Evolutionary conservation across 1,284 basidiomycete species (phyloP).

Genomic region (Ustilago hordei): DNA sequence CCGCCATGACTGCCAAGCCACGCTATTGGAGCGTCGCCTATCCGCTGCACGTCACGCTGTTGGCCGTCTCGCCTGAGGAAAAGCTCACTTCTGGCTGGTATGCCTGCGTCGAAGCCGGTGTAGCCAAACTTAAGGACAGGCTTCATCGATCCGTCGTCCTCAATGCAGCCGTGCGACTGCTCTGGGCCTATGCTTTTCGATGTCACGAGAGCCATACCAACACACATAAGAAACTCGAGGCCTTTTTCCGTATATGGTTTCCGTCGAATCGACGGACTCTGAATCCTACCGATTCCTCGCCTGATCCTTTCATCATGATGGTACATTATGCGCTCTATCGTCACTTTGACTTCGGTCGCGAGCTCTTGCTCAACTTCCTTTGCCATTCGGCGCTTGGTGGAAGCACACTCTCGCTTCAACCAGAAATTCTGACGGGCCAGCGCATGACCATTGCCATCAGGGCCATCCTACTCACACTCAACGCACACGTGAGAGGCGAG

Average conservation of each 20-base stretch:
- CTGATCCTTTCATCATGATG: slow-evolving; percentile 83
- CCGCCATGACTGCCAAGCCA: slow-evolving; percentile 87
- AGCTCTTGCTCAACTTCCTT: slow-evolving; percentile 76
- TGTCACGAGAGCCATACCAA: slow-evolving; percentile 86
- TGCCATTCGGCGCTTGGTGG: slow-evolving; percentile 57
- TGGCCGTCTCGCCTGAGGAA: slow-evolving; percentile 88
- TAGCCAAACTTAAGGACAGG: slow-evolving; percentile 88
- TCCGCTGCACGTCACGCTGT: slow-evolving; percentile 82
- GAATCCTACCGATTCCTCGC: slow-evolving; percentile 79
- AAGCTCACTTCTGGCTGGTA: slow-evolving; percentile 87
- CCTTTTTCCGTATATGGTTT: slow-evolving; percentile 82
- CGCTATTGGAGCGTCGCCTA: slow-evolving; percentile 91
- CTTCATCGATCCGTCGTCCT: slow-evolving; percentile 79
- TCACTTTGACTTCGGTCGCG: slow-evolving; percentile 86
- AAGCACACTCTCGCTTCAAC: slow-evolving; percentile 59
- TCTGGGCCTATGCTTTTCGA: slow-evolving; percentile 95
- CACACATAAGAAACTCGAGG: slow-evolving; percentile 82
- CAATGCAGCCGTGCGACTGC: slow-evolving; percentile 83
- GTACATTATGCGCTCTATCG: slow-evolving; percentile 85
- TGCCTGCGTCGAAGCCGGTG: slow-evolving; percentile 71
- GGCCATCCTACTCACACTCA: slow-evolving; percentile 81
- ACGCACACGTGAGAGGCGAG: slow-evolving; percentile 78
- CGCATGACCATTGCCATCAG: slow-evolving; percentile 81
- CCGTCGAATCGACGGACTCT: slow-evolving; percentile 77
- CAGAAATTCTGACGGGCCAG: slow-evolving; percentile 58